Evolutionary conservation across 305 asterid genomes (phyloP).

Genomic region (Rubia peregrina): DNA sequence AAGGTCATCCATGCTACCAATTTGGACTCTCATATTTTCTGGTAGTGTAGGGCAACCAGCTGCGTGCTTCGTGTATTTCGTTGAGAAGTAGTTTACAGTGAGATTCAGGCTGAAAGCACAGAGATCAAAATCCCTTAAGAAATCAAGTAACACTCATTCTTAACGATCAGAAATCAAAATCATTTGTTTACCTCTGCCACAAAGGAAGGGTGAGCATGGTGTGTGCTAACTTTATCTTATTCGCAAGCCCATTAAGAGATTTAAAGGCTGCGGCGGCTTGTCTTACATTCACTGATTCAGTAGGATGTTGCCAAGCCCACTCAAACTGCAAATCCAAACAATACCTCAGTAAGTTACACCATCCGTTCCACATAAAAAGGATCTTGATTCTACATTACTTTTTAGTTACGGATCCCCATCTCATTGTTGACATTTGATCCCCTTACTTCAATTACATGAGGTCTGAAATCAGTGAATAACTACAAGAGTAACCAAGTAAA

Average conservation of each 20-base stretch:
- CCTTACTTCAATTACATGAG: not conserved
- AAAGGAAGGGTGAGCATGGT: constrained; percentile 85
- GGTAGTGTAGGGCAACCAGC: constrained; percentile 66
- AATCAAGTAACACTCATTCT: not conserved
- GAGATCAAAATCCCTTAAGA: constrained; percentile 1
- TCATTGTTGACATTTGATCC: not conserved
- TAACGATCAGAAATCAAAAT: not conserved
- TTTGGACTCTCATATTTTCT: constrained; percentile 48
- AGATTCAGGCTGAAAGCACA: constrained; percentile 55
- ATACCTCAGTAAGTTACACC: not conserved
- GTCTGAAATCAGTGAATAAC: not conserved
- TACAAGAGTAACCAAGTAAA: not conserved
- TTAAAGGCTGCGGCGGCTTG: constrained; percentile 57
- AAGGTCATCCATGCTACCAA: constrained; percentile 69
- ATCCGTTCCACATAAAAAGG: not conserved
- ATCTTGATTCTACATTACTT: not conserved
- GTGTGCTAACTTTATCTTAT: constrained; percentile 73
- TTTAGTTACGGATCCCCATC: not conserved
- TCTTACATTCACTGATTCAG: constrained; percentile 76
- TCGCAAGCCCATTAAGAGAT: constrained; percentile 68
- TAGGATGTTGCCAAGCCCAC: constrained; percentile 99
- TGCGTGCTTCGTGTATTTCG: constrained; percentile 55
- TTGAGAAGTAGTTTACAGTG: constrained; percentile 75
- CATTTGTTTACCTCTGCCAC: constrained; percentile 59
- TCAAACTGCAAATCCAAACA: constrained; percentile 52